Evolutionary conservation across 768 basidiomycete species (phyloP).

Genomic region (Lentinus brumalis): DNA sequence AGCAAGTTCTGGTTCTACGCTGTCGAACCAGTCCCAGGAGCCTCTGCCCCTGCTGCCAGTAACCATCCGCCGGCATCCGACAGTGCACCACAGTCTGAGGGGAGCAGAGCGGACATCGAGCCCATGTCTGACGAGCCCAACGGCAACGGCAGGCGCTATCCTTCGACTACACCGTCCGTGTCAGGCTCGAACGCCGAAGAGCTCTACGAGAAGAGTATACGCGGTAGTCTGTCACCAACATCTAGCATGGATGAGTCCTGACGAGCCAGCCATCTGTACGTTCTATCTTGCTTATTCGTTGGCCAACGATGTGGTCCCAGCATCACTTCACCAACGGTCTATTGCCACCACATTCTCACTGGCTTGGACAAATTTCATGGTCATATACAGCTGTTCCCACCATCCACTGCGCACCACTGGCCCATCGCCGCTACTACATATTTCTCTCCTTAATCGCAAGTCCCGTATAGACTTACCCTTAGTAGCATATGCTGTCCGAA

Average conservation of each 20-base stretch:
- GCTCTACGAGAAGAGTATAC: slow-evolving; percentile 37
- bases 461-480: slow-evolving; percentile 2
- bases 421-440: background rate
- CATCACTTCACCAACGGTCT: slow-evolving; percentile 7
- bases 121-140: slow-evolving; percentile 15
- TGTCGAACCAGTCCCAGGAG: slow-evolving; percentile 63
- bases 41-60: slow-evolving; percentile 23
- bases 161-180: slow-evolving; percentile 18
- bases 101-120: slow-evolving; percentile 1
- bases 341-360: slow-evolving; percentile 6
- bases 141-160: slow-evolving; percentile 11
- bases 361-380: background rate
- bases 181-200: slow-evolving; percentile 24
- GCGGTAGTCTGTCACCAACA: slow-evolving; percentile 46
- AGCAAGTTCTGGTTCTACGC: slow-evolving; percentile 91
- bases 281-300: slow-evolving; percentile 16
- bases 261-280: slow-evolving; percentile 14
- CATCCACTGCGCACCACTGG: background rate
- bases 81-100: background rate
- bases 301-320: background rate
- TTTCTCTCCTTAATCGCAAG: slow-evolving; percentile 9
- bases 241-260: slow-evolving; percentile 39
- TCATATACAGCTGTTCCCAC: slow-evolving; percentile 4
- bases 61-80: slow-evolving; percentile 18
- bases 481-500: slow-evolving; percentile 1